Conservation (phyloP, 176 grass and related monocot genomes). For the Alloteropsis semialata region DNA sequence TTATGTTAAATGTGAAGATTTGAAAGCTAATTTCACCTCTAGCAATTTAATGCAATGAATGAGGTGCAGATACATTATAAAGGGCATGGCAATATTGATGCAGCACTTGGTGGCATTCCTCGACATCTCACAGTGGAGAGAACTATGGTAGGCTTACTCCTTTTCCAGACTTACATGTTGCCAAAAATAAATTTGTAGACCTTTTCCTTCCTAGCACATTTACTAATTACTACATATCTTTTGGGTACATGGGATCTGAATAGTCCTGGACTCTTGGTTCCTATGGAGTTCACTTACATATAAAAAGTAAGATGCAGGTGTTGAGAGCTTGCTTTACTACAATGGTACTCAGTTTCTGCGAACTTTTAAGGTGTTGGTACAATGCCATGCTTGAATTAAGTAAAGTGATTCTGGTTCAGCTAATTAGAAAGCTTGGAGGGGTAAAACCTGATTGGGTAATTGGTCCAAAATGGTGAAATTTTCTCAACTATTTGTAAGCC, state of each 20-base stretch:
- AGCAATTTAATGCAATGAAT: slow-evolving; percentile 56
- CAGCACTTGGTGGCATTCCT: slow-evolving; percentile 65
- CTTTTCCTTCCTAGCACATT: not conserved
- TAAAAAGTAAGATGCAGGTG: not conserved
- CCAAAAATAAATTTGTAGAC: not conserved
- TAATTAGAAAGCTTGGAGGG: not conserved
- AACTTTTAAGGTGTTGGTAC: not conserved
- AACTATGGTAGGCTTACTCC: slow-evolving; percentile 67
- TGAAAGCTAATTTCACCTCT: slow-evolving; percentile 41
- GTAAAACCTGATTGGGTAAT: not conserved
- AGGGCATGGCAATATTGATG: slow-evolving; percentile 60
- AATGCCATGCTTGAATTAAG: not conserved
- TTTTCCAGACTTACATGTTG: not conserved
- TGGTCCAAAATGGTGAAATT: not conserved
- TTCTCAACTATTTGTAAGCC: not conserved
- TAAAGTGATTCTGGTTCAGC: not conserved
- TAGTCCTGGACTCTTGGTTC: not conserved
- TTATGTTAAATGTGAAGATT: slow-evolving; percentile 24
- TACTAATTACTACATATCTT: slow-evolving; percentile 17
- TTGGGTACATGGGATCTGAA: not conserved
- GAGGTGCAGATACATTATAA: slow-evolving; percentile 69
- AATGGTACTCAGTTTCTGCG: not conserved
- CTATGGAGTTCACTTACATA: not conserved
- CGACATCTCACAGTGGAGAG: slow-evolving; percentile 72
- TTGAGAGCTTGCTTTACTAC: not conserved